phyloP scores from a whole-genome alignment of 2,329 filamentous ascomycete genomes.

The Xylariaceae sp. region DNA sequence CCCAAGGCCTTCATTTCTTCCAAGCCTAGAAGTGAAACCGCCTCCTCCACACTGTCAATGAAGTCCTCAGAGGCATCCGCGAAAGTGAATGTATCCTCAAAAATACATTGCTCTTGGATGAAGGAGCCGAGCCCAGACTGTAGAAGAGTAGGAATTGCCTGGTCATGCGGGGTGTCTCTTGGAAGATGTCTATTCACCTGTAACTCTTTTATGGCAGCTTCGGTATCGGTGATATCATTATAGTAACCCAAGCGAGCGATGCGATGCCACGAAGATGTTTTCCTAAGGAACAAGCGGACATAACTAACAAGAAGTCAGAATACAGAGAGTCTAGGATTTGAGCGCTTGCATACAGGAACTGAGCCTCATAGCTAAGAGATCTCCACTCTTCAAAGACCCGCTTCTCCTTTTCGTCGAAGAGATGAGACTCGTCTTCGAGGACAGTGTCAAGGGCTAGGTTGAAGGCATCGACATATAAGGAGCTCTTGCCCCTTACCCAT shows the following conservation, averaged over 20 bases:
- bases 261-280: slow-evolving; percentile 90
- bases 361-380: slow-evolving; percentile 77
- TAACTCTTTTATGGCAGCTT: slow-evolving; percentile 68
- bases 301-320: slow-evolving; percentile 63
- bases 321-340: slow-evolving; percentile 1
- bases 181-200: slow-evolving; percentile 67
- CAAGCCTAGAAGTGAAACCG: slow-evolving; percentile 78
- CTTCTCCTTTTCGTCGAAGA: slow-evolving; percentile 83
- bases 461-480: slow-evolving; percentile 97
- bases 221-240: slow-evolving; percentile 79
- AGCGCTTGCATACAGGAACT: slow-evolving; percentile 75
- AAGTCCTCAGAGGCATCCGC: slow-evolving; percentile 77
- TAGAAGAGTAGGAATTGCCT: slow-evolving; percentile 22
- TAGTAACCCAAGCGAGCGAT: slow-evolving; percentile 79
- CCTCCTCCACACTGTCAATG: slow-evolving; percentile 82
- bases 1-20: slow-evolving; percentile 87
- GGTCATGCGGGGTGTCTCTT: slow-evolving; percentile 23
- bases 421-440: slow-evolving; percentile 82
- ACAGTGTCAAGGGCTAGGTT: slow-evolving; percentile 91
- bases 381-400: slow-evolving; percentile 80
- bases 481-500: slow-evolving; percentile 81
- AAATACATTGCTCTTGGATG: slow-evolving; percentile 50
- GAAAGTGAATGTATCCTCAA: slow-evolving; percentile 73
- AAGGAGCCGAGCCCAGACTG: slow-evolving; percentile 39
- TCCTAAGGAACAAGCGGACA: slow-evolving; percentile 89